Evolutionary conservation across 2,329 filamentous ascomycete species (phyloP), one percentile per base, ranked within the genome.

Genomic region (Leptographium wingfieldii): DNA sequence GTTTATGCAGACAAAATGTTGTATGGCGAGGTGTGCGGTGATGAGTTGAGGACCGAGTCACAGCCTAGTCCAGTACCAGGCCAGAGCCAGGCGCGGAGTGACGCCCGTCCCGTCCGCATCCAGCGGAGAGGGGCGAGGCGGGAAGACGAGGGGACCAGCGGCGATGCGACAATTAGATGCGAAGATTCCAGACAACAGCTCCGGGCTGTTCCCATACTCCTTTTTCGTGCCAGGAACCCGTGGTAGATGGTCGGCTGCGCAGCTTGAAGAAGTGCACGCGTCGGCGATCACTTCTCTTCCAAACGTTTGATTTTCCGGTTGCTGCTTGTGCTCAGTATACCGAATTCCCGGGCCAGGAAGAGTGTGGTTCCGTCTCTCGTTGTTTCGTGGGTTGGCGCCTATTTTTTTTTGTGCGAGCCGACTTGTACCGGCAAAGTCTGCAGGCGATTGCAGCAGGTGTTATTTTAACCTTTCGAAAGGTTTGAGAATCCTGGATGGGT

Each of bases 61-160:
- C 25, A 27, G 27, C 49, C 49, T 52, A 52, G 22, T 35, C 31
- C n/a, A 14, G 29, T 19, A n/a, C 33, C 7, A 31, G n/a, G 38
- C 53, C 49, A 29, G 40, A 16, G 35, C 56, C 27, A 40, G 51
- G 55, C 29, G 55, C 52, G 27, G 53, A 11, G 9, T 49, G 52
- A 63, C 58, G 65, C 77, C 79, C 75, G 78, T 80, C 80, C 72
- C 80, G 80, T 77, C 80, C 77, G 77, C 79, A 80, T 81, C 79
- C 77, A 72, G 64, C 14, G 71, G 77, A 80, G 79, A 81, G 79
- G 75, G 75, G 77, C 79, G 80, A 81, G 80, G 79, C 79, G 76
- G 78, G 74, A 72, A 70, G 64, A 12, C 25, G 11, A 52, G 49
- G 25, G 40, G 14, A 19, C 40, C 3, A 52, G 12, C 5, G 22